Evolutionary conservation across 192 early-diverging fungal species (phyloP).

Genomic region (Podila epigama): DNA sequence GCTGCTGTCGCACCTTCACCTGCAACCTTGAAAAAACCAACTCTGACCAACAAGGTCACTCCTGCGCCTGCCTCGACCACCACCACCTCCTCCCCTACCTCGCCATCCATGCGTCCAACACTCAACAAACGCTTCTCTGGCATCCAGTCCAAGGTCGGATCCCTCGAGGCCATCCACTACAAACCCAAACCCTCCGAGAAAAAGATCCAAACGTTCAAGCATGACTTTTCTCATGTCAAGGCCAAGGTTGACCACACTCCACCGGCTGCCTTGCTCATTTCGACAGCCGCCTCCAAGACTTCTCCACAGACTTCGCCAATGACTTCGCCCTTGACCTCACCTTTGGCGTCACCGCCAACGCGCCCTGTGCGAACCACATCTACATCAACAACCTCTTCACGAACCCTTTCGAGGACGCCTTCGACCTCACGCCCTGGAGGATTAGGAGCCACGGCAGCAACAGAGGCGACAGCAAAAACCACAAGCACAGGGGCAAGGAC

Average conservation of each 20-base stretch:
- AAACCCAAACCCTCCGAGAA: constrained; percentile 44
- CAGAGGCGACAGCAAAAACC: too few relatives aligned
- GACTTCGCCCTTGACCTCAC: background rate
- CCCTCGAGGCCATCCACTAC: constrained; percentile 47
- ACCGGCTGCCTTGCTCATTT: background rate
- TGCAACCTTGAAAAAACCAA: background rate
- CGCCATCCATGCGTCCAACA: background rate
- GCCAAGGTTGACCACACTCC: constrained; percentile 38
- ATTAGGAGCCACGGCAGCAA: too few relatives aligned
- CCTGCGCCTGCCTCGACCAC: background rate
- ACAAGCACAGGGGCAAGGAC: background rate
- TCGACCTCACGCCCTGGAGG: background rate
- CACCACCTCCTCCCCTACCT: background rate
- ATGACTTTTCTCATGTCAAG: constrained; percentile 43
- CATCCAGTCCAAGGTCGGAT: constrained; percentile 52
- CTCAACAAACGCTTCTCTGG: constrained; percentile 29
- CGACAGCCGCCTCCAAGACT: background rate
- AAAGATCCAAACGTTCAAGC: constrained; percentile 48
- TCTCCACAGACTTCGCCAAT: too few relatives aligned
- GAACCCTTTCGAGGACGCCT: background rate
- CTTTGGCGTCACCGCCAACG: background rate
- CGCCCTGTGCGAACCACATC: background rate
- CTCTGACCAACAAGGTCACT: background rate
- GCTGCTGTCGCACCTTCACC: background rate
- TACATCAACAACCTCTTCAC: background rate